Percentiles rank a stretch among this genome's conserved stretches.
Conservation (phyloP, 306 rosid genomes). For the Acacia acuminata region DNA sequence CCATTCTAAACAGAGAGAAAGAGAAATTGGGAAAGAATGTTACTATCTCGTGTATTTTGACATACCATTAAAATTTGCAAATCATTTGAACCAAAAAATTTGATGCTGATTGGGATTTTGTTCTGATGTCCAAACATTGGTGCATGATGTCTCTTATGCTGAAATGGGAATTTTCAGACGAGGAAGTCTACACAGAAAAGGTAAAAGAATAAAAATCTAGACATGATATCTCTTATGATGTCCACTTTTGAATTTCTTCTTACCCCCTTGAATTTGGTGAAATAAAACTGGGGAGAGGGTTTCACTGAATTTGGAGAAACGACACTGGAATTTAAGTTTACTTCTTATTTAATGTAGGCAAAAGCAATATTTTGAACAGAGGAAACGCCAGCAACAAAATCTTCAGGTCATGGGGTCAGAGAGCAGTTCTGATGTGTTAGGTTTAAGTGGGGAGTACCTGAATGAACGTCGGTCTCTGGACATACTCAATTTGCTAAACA, state of each 20-base stretch:
- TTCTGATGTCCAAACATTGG: conserved; percentile 42
- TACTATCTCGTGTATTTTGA: not conserved
- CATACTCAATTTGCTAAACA: conserved; percentile 70
- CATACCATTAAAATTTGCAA: conserved; percentile 10
- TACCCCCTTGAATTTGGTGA: conserved; percentile 11
- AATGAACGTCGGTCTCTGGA: conserved; percentile 75
- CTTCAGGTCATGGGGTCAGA: conserved; percentile 51
- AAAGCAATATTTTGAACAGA: conserved; percentile 94
- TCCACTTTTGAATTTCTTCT: not conserved
- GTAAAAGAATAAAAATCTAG: conserved; percentile 34
- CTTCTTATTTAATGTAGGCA: conserved; percentile 57
- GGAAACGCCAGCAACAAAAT: conserved; percentile 70
- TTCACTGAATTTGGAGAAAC: conserved; percentile 17
- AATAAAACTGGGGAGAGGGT: conserved; percentile 18
- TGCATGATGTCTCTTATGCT: conserved; percentile 46
- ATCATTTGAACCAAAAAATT: conserved; percentile 6
- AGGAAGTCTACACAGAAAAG: conserved; percentile 80
- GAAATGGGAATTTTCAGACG: conserved; percentile 58
- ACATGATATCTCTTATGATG: no score
- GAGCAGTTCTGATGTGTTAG: conserved; percentile 38
- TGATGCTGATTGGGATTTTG: conserved; percentile 17
- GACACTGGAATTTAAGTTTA: conserved; percentile 11
- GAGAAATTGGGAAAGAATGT: not conserved
- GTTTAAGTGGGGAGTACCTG: conserved; percentile 39
- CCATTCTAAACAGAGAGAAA: not conserved